Evolutionary conservation across 805 yeast genomes (phyloP), one percentile per base, ranked within the genome.

Genomic region (Wilhelminamyces savonicus): DNA sequence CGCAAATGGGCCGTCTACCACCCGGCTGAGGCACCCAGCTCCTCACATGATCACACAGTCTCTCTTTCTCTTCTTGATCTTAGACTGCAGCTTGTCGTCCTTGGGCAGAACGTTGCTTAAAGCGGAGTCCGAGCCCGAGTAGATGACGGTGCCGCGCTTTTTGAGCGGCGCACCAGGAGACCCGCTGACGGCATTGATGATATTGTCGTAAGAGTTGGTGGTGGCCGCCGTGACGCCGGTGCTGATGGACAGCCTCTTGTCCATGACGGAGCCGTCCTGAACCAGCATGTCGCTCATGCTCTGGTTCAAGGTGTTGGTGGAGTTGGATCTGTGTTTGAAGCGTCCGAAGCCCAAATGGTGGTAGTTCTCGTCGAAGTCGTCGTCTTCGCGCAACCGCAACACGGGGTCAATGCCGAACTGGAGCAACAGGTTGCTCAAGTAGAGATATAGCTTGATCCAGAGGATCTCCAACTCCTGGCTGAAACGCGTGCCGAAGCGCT

Each of bases 391-490:
- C 17, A 48, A 31, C 27, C 40, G 46, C 28, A 56, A 36, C 9
- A 56, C 41, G 3, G 79, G 78, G 40, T 74, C 79, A 24, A 69
- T 57, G 21, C 79, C 80, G 34, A 72, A 72, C 46, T 77, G 80
- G 13, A 81, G 46, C 26, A 82, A 67, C 14, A 80, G 69, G 52
- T 82, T 80, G 16, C 87, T 78, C 40, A 82, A 55, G 49, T 76
- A 82, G 34, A 78, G 61, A 56, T 78, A 82, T 14, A 82, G 57
- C 44, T 78, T 73, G 31, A 81, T 72, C 88, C 90, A 82, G 32
- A 78, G 71, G 34, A 74, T 67, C 46, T 81, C 87, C 24, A 79
- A 50, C 40, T 77, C 82, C 14, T 72, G 52, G 10, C 77, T 68
- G 48, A 79, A 79, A 13, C 60, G 53, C 63, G 30, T 40, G 9